Percentiles rank a stretch among this genome's conserved stretches.
Conservation (phyloP, 805 yeast species). For the Maudiozyma turicensis region DNA sequence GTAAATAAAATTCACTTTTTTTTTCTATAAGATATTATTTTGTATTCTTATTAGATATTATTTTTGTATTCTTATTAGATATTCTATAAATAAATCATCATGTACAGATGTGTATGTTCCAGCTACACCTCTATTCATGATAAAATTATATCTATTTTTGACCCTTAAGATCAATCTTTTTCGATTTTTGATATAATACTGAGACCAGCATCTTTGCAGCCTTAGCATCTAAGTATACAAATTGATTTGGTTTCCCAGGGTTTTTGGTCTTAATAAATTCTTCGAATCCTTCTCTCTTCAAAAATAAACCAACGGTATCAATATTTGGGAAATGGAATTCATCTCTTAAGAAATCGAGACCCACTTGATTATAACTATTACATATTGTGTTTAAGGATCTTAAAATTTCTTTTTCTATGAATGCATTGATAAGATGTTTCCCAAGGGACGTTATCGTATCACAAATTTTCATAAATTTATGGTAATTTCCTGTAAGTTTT, state of each 20-base stretch:
- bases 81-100: too few species aligned
- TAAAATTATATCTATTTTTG: constrained; percentile 33
- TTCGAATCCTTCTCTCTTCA: constrained; percentile 33
- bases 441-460: constrained; percentile 34
- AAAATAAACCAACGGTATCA: constrained; percentile 35
- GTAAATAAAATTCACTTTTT: too few species aligned
- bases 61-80: too few species aligned
- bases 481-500: constrained; percentile 39
- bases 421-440: constrained; percentile 39
- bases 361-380: constrained; percentile 43
- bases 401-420: constrained; percentile 50
- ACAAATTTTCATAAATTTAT: constrained; percentile 39
- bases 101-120: too few species aligned
- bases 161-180: constrained; percentile 81
- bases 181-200: constrained; percentile 32
- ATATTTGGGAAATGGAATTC: constrained; percentile 35
- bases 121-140: too few species aligned
- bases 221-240: constrained; percentile 28
- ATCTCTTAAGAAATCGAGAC: constrained; percentile 29
- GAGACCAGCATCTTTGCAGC: constrained; percentile 30
- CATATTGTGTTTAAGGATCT: constrained; percentile 47
- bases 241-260: constrained; percentile 20
- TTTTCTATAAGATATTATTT: too few species aligned
- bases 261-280: constrained; percentile 26
- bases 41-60: too few species aligned